Evolutionary conservation across 495 filamentous ascomycete species (phyloP), one percentile per base, ranked within the genome.

Genomic region (Lindgomyces ingoldianus): DNA sequence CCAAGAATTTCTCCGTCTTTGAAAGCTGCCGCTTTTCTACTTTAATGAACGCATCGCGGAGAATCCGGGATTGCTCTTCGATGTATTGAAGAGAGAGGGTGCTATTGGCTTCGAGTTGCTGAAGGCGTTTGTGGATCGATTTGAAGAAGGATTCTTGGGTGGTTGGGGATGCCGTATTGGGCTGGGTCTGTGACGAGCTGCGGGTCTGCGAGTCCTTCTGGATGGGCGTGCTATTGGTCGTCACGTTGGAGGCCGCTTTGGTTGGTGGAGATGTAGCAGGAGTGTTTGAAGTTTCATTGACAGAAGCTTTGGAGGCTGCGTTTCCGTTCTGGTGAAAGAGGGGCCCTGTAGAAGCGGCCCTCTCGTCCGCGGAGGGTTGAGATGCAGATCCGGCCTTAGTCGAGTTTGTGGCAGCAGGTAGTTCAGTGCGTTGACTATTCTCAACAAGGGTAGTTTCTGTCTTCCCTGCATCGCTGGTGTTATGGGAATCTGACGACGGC

Each of bases 91-190:
- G 83, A 0, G 92, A 96, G 26, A 98, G 80, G 1, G 92, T 94
- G 6, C 91, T 91, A 75, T 98, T 97, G 21, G 90, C 84, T 74
- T 98, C 94, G 14, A 98, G 87, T 63, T 89, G 84, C 68, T 92
- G 89, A 4, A 98, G 84, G 41, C 94, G 90, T 73, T 97, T 96
- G 63, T 91, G 89, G 3, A 98, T 87, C 6, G 91, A 91, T 75
- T 98, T 98, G 83, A 96, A 98, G 78, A 98, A 98, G 8, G 88
- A 91, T 74, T 97, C 94, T 76, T 98, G 94, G 3, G 91, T 93
- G 0, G 91, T 92, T 11, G 93, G 93, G 18, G 83, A 85, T 1
- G 91, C 75, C 19, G 83, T 74, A 12, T 86, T 77, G 0, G 88
- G 83, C 46, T 85, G 81, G 0, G 79, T 80, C 10, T 73, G 69